Base-by-base conservation (phyloP, 2,329 filamentous ascomycete species). In the Herpotrichia juniperi region DNA sequence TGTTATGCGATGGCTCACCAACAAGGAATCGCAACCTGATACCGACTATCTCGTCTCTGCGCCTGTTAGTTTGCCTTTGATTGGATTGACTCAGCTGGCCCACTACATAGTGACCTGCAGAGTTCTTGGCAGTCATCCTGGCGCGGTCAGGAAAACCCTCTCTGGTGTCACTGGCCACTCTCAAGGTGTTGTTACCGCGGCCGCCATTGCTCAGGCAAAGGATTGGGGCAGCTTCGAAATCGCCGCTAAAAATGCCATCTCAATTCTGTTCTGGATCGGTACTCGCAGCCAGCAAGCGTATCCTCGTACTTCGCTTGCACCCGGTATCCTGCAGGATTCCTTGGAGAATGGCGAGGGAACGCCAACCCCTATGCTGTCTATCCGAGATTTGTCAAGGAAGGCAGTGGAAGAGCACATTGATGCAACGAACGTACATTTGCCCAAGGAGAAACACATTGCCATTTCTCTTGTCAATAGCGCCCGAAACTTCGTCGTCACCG, bases 201-300 rank as follows among this genome's bases (percentile, higher is more conserved):
- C 93, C 25, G 90, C 90, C 21, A 96, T 94, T 53, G 90, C 96
- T 1, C 91, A 93, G 4, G 91, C 93, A 3, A 89, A 91, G 62
- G 92, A 89, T 24, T 99, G 94, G 94, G 92, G 96, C 57, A 90
- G 90, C 1, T 99, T 94, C 74, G 86, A 89, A 60, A 87, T 90
- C 67, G 86, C 91, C 49, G 85, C 91, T 49, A 87, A 83, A 66
- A 87, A 91, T 62, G 90, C 93, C 2, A 80, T 99, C 58, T 94
- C 90, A 25, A 91, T 97, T 68, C 88, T 99, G 25, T 99, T 99
- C 82, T 99, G 94, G 94, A 96, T 99, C 62, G 94, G 96, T 72
- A 87, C 93, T 55, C 89, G 94, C 68, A 97, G 93, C 75, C 94
- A 99, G 76, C 94, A 99, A 76, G 93, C 93, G 2, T 99, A 97